Conservation (phyloP, 331 rosid species). For the Ulmus americana region DNA sequence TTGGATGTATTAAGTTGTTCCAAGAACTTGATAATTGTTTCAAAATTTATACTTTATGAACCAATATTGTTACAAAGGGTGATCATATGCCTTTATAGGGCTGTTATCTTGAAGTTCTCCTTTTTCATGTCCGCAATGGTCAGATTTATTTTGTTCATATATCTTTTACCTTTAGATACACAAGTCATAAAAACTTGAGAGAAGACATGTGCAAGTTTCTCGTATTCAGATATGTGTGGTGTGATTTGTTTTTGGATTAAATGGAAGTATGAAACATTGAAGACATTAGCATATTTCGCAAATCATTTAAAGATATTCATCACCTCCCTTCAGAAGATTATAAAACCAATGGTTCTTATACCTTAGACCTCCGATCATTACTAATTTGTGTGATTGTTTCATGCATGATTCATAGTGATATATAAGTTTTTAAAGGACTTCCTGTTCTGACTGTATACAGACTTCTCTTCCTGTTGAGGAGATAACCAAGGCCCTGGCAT, state of each 20-base stretch:
- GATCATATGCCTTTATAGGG: background rate
- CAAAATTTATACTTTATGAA: background rate
- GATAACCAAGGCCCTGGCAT: constrained; percentile 62
- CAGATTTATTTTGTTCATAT: no score
- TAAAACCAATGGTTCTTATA: background rate
- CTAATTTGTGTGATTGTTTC: background rate
- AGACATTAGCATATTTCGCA: background rate
- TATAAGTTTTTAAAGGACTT: background rate
- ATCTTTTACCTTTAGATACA: no score
- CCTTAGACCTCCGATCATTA: background rate
- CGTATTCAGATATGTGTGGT: background rate
- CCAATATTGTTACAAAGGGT: no score
- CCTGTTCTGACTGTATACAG: constrained; percentile 37
- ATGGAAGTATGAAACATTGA: background rate
- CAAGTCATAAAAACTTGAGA: background rate
- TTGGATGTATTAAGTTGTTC: constrained; percentile 11
- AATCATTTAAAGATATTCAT: background rate
- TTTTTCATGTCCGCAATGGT: background rate
- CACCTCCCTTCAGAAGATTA: background rate
- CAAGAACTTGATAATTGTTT: background rate
- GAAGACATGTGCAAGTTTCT: background rate
- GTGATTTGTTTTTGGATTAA: background rate
- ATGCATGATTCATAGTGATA: background rate
- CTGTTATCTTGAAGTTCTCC: constrained; percentile 15
- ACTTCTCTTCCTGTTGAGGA: constrained; percentile 72